phyloP scores from a whole-genome alignment of 164 flowering plant species.

The Cinnamomum chago region DNA sequence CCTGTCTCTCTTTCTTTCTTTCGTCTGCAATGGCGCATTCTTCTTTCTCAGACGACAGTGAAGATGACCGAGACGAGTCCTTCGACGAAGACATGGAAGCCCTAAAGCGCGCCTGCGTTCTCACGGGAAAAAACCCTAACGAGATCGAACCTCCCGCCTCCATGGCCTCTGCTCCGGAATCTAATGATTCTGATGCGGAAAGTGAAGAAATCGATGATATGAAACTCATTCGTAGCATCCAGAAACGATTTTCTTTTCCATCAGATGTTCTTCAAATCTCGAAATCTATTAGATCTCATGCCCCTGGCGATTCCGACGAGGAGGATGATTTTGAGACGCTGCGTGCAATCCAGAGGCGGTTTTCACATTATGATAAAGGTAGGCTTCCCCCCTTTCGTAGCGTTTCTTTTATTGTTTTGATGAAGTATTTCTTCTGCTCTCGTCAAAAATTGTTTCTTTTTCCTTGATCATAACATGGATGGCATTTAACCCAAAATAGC shows the following conservation, averaged over 20 bases:
- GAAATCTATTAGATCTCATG: slow-evolving; percentile 5
- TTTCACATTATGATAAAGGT: slow-evolving; percentile 46
- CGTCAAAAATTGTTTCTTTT: too few relatives aligned
- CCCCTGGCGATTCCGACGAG: slow-evolving; percentile 27
- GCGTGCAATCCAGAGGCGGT: slow-evolving; percentile 59
- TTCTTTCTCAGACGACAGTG: slow-evolving; percentile 7
- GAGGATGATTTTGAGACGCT: slow-evolving; percentile 71
- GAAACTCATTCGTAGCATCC: slow-evolving; percentile 42
- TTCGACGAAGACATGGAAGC: slow-evolving; percentile 47
- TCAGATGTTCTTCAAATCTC: slow-evolving; percentile 4
- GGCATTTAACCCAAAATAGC: too few relatives aligned
- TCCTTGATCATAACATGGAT: too few relatives aligned
- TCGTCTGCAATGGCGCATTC: slow-evolving; percentile 2
- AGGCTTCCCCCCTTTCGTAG: neutral
- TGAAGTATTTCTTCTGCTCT: too few relatives aligned
- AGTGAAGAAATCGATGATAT: slow-evolving; percentile 40
- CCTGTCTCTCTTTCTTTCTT: neutral
- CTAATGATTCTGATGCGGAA: slow-evolving; percentile 23
- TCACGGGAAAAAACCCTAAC: slow-evolving; percentile 27
- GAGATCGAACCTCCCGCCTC: slow-evolving; percentile 13
- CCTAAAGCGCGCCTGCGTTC: slow-evolving; percentile 33
- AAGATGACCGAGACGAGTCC: slow-evolving; percentile 24
- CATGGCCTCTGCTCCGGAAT: slow-evolving; percentile 1
- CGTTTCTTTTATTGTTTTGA: too few relatives aligned
- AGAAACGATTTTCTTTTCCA: slow-evolving; percentile 30